phyloP scores from a whole-genome alignment of 257 asterid genomes.

The Salvia rosmarinus region DNA sequence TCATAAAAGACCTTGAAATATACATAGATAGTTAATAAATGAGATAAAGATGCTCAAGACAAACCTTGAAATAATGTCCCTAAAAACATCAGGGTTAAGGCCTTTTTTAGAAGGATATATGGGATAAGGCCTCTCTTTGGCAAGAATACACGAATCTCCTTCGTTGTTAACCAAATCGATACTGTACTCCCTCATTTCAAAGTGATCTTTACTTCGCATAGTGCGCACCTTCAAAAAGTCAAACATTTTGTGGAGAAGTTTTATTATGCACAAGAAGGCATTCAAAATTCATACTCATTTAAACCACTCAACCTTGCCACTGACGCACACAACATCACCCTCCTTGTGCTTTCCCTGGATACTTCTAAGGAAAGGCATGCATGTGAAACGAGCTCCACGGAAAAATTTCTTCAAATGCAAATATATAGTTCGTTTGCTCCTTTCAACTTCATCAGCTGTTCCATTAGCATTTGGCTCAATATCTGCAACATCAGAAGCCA shows the following conservation, averaged over 20 bases:
- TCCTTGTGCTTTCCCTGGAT: slow-evolving; percentile 79
- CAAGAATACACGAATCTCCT: slow-evolving; percentile 59
- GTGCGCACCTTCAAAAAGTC: slow-evolving; percentile 64
- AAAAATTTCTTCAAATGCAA: slow-evolving; percentile 92
- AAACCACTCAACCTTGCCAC: slow-evolving; percentile 81
- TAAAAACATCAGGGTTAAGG: slow-evolving; percentile 67
- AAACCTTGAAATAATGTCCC: slow-evolving; percentile 82
- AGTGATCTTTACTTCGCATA: slow-evolving; percentile 68
- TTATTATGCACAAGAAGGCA: slow-evolving; percentile 8
- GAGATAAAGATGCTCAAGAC: slow-evolving; percentile 33
- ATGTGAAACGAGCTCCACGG: slow-evolving; percentile 91
- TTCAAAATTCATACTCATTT: slow-evolving; percentile 19
- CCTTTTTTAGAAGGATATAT: slow-evolving; percentile 95
- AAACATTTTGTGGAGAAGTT: slow-evolving; percentile 36
- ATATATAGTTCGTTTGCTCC: slow-evolving; percentile 51
- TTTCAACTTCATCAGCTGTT: slow-evolving; percentile 46
- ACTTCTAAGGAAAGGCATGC: slow-evolving; percentile 73
- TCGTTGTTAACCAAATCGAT: slow-evolving; percentile 70
- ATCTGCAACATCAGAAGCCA: slow-evolving; percentile 78
- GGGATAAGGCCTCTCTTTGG: slow-evolving; percentile 88
- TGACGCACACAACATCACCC: slow-evolving; percentile 86
- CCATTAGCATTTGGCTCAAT: slow-evolving; percentile 46
- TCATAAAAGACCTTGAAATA: slow-evolving; percentile 5
- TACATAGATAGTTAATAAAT: slow-evolving; percentile 22
- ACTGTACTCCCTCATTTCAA: slow-evolving; percentile 87